Evolutionary conservation across 371 early-diverging fungal genomes (phyloP), one percentile per base, ranked within the genome.

Genomic region (Mortierella sp.): DNA sequence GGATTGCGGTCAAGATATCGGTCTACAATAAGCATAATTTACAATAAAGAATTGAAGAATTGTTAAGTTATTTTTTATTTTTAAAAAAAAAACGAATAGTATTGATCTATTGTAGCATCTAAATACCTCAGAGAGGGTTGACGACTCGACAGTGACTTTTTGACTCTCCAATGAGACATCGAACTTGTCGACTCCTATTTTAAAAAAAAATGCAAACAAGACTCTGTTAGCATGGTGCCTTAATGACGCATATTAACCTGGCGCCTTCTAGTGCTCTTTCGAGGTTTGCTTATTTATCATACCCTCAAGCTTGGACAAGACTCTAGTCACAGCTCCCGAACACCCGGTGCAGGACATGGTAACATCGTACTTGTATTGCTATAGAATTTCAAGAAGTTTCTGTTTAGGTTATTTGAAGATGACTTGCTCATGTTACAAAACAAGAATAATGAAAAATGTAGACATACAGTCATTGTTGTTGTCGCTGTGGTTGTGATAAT

Each of bases 341-440:
- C 96, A 96, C 33, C 96, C 96, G 58, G 86, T 74, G 88, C 96
- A 95, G 81, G 92, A 83, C 95, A 96, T 96, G 76, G 77, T 91
- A 70, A 96, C 96, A 52, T 90, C 91, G 88, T 89, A 95, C 53
- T 83, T 90, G 88, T 92, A 93, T 62, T 69, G 32, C 70, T 76
- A 50, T 38, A 36, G 4, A 13, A 41, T 41, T 8, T 28, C 28
- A 28, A 28, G 28, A 28, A 1, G 1, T 28, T 28, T 28, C 2
- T 28, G 28, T 28, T 28, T 28, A 28, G 28, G 28, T 28, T 28
- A 28, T 28, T 28, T 28, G 2, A 28, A 28, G 28, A 28, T 28
- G 28, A 28, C 28, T 28, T 2, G 28, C 2, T 28, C 28, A 28
- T 28, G 28, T 28, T 28, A 28, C 28, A 28, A 28, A 28, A 28